Evolutionary conservation across 2,329 filamentous ascomycete species (phyloP), one percentile per base, ranked within the genome.

Genomic region (Pseudogymnoascus sp.): DNA sequence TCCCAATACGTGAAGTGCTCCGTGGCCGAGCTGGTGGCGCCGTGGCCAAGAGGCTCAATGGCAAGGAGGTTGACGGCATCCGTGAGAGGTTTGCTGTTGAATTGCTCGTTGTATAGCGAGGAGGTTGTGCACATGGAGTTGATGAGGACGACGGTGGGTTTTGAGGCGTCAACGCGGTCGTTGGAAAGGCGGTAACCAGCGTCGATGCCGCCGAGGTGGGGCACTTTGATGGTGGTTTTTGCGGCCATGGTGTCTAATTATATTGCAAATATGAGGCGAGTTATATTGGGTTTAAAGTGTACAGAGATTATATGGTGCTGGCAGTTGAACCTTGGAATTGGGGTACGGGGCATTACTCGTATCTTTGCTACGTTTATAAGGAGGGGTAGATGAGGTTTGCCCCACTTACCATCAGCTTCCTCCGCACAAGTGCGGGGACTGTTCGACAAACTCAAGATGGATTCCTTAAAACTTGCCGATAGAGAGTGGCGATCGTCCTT

Each of bases 1-100:
- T 82, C 80, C 80, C 80, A 82, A 71, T 81, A 82, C 2, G 78
- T 82, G 66, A 80, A 82, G 62, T 80, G 76, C 66, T 80, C 78
- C 0, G 68, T 37, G 8, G 59, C 62, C 1, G 62, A 62, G 61
- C 68, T 71, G 1, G 79, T 81, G 14, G 75, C 70, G 63, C 80
- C 80, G 65, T 82, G 80, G 61, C 80, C 80, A 0, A 82, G 75
- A 1, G 78, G 79, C 70, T 82, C 80, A 61, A 82, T 74, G 43
- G 79, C 79, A 5, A 82, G 69, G 5, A 82, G 72, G 66, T 82
- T 82, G 66, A 76, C 72, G 4, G 71, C 72, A 28, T 70, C 67
- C 0, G 74, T 75, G 20, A 82, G 73, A 1, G 64, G 62, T 57
- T 70, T 68, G 69, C 73, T 75, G 28, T 67, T 66, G 62, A 80